Base-by-base conservation (phyloP, 1,284 basidiomycete genomes). In the Rhodotorula sp. region DNA sequence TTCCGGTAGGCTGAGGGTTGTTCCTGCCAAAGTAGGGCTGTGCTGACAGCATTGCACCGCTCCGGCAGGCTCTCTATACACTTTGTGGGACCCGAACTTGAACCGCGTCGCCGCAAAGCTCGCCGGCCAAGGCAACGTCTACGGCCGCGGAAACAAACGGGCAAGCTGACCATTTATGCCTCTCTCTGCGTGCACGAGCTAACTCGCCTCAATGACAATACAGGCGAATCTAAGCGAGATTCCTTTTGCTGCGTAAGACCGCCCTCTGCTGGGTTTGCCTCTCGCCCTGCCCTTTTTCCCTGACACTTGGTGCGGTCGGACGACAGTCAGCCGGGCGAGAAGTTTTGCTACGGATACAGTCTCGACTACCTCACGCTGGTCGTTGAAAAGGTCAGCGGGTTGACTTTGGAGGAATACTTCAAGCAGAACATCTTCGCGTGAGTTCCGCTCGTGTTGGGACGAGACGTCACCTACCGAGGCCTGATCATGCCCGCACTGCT, bases 401-500 rank as follows among this genome's bases (percentile, higher is more conserved):
- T 67, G 8, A 23, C 62, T 3, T 58, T 74, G 10, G 68, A 61
- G 18, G 31, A 57, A 3, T 74, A 74, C 64, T 39, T 68, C 34
- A 46, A 72, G 26, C 26, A 62, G 21, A 43, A 70, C 59, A 72
- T 74, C 61, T 74, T 74, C 62, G 52, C 18, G 69, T 69, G 20
- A 6, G 57, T 14, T 43, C 14, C 21, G 34, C 26, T 23, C 21
- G 29, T 7, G 12, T 18, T 54, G 21, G 23, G 5, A n/a, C n/a
- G 8, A 12, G 23, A 46, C 21, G 12, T 3, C 12, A 43, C n/a
- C 52, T 26, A 10, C 23, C 23, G 14, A 26, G 6, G n/a, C 23
- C 23, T 51, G 52, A 54, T n/a, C n/a, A n/a, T 21, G 8, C 29
- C 52, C n/a, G 14, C 23, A n/a, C 23, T 5, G 29, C 23, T 5